phyloP scores from a whole-genome alignment of 2,329 filamentous ascomycete genomes.

The Chalaropsis thielavioides region DNA sequence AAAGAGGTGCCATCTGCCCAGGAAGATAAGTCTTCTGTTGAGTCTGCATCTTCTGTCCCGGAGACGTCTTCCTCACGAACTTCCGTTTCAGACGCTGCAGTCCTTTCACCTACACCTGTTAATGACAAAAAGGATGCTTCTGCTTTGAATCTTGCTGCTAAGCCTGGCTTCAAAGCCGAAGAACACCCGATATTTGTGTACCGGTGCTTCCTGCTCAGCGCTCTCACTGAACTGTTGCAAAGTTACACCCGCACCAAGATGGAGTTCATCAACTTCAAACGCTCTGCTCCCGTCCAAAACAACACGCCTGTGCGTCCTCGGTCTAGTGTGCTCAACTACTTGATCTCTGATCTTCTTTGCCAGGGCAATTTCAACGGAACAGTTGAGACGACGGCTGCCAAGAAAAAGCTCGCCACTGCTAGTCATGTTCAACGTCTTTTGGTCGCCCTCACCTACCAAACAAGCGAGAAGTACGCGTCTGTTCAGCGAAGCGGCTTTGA shows the following conservation, averaged over 20 bases:
- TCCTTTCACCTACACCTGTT: background rate
- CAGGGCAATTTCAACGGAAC: slow-evolving; percentile 48
- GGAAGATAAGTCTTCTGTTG: slow-evolving; percentile 16
- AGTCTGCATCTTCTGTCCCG: background rate
- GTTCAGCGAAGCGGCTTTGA: slow-evolving; percentile 40
- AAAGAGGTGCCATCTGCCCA: slow-evolving; percentile 36
- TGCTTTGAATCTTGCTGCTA: slow-evolving; percentile 40
- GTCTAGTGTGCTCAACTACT: slow-evolving; percentile 82
- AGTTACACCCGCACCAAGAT: slow-evolving; percentile 93
- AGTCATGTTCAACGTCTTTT: slow-evolving; percentile 74
- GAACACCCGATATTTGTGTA: slow-evolving; percentile 95
- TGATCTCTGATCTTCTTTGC: slow-evolving; percentile 64
- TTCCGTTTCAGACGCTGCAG: background rate
- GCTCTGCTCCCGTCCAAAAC: slow-evolving; percentile 70
- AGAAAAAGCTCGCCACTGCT: slow-evolving; percentile 77
- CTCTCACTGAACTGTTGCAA: slow-evolving; percentile 74
- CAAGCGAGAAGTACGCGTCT: slow-evolving; percentile 56
- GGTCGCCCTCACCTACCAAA: slow-evolving; percentile 76
- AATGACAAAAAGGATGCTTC: slow-evolving; percentile 46
- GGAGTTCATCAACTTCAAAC: slow-evolving; percentile 98
- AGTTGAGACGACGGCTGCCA: slow-evolving; percentile 58
- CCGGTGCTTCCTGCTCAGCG: slow-evolving; percentile 85
- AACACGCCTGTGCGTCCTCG: slow-evolving; percentile 88
- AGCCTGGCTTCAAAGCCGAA: slow-evolving; percentile 72
- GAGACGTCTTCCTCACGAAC: background rate